These are phyloP conservation scores for Chaetothyriales sp. DNA, from an alignment of 2,329 filamentous ascomycete species.

Conservation along the genomic window DNA sequence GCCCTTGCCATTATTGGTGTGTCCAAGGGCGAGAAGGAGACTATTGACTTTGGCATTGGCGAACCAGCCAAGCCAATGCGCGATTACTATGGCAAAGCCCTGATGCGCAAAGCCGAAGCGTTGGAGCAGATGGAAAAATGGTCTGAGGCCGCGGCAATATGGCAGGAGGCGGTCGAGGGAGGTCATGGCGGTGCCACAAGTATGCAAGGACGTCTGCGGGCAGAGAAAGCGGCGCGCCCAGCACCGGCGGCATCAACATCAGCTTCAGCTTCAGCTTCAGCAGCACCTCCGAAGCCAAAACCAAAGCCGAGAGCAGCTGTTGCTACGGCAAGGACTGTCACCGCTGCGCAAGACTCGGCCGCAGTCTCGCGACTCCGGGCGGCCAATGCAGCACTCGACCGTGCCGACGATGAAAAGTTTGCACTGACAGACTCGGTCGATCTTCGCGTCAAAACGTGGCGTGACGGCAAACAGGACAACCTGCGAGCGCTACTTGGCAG, in stretches of 20 bases:
- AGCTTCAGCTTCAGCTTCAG: conserved; percentile 29
- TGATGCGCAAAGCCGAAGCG: conserved; percentile 89
- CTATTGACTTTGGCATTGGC: conserved; percentile 50
- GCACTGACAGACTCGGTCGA: conserved; percentile 76
- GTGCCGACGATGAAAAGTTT: conserved; percentile 83
- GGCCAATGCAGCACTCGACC: conserved; percentile 72
- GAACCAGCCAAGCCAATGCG: conserved; percentile 68
- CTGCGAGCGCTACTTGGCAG: conserved; percentile 73
- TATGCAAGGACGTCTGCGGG: conserved; percentile 72
- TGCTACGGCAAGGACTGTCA: conserved; percentile 18
- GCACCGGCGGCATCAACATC: conserved; percentile 25
- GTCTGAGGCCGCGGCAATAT: conserved; percentile 64
- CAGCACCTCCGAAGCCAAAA: conserved; percentile 22
- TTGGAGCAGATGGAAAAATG: conserved; percentile 92
- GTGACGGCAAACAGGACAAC: conserved; percentile 84
- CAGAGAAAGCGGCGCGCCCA: conserved; percentile 72
- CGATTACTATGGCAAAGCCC: conserved; percentile 82
- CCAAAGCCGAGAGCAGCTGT: conserved; percentile 37
- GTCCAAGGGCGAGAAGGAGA: conserved; percentile 63
- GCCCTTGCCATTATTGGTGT: conserved; percentile 68
- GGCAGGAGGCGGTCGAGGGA: conserved; percentile 68
- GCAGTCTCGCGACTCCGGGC: conserved; percentile 70
- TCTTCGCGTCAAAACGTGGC: conserved; percentile 63
- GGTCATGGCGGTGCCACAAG: conserved; percentile 75
- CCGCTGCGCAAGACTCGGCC: conserved; percentile 38